A percentile compares a stretch with the other conserved stretches of the same genome.
These are phyloP conservation scores for Plasmodium billcollinsi DNA, from an alignment of 169 alveolate genomes.

Conservation along the genomic window DNA sequence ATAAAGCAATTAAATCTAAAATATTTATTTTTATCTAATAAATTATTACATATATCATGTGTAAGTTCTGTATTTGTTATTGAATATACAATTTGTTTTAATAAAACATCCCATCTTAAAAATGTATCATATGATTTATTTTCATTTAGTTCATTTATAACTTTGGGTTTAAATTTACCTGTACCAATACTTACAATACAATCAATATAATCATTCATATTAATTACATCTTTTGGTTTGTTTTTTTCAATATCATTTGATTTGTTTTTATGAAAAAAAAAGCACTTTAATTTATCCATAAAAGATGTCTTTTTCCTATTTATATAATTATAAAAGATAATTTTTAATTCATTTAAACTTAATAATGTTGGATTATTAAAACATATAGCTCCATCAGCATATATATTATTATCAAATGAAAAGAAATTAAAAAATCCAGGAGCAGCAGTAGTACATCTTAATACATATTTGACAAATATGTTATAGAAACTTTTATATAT, in stretches of 20 bases:
- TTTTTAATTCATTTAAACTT: conserved; percentile 88
- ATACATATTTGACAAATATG: conserved; percentile 81
- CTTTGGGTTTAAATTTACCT: conserved; percentile 80
- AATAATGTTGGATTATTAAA: conserved; percentile 90
- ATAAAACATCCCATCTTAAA: conserved; percentile 82
- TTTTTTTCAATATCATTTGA: conserved; percentile 7
- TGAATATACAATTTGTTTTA: conserved; percentile 80
- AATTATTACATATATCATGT: conserved; percentile 78
- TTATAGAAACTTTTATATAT: conserved; percentile 80
- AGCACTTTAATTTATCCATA: conserved; percentile 32
- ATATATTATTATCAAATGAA: conserved; percentile 81
- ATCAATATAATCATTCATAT: conserved; percentile 79
- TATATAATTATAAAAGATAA: conserved; percentile 82
- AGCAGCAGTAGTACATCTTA: conserved; percentile 92
- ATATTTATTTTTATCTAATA: conserved; percentile 77
- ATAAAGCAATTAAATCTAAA: conserved; percentile 85
- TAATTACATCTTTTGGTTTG: conserved; percentile 29
- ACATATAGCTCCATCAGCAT: conserved; percentile 90
- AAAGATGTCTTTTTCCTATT: conserved; percentile 17
- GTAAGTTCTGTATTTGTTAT: conserved; percentile 85
- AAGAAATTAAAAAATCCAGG: conserved; percentile 88
- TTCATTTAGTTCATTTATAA: conserved; percentile 39
- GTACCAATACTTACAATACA: conserved; percentile 89
- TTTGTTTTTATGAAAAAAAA: background rate
- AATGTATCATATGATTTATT: conserved; percentile 61